phyloP scores from a whole-genome alignment of 2,329 filamentous ascomycete genomes.

The Paraphaeosphaeria sporulosa region DNA sequence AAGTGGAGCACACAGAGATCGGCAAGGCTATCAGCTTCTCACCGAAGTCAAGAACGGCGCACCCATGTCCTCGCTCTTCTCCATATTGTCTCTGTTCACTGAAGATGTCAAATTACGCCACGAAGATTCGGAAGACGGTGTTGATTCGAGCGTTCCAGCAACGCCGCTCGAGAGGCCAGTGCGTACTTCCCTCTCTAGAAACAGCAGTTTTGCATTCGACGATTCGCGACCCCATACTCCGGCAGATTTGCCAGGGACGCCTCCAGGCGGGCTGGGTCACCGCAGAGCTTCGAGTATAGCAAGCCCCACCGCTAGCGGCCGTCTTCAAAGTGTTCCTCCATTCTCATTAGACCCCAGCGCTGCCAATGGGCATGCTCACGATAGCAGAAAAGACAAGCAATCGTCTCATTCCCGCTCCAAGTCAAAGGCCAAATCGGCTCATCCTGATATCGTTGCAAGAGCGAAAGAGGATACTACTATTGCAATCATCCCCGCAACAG shows the following conservation, averaged over 20 bases:
- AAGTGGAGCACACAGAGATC: constrained; percentile 55
- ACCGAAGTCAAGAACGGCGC: constrained; percentile 98
- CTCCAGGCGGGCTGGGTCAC: constrained; percentile 27
- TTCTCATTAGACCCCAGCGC: constrained; percentile 69
- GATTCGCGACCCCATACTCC: constrained; percentile 44
- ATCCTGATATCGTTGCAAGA: constrained; percentile 96
- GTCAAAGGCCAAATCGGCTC: constrained; percentile 74
- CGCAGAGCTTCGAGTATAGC: constrained; percentile 41
- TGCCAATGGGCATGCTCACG: constrained; percentile 29
- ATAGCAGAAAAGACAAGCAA: constrained; percentile 21
- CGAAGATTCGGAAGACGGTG: constrained; percentile 69
- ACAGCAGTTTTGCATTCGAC: constrained; percentile 41
- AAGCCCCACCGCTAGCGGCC: constrained; percentile 46
- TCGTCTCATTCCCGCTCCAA: constrained; percentile 44
- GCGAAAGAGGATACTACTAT: constrained; percentile 97
- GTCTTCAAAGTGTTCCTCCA: constrained; percentile 71
- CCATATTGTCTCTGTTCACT: constrained; percentile 94
- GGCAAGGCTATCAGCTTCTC: constrained; percentile 90
- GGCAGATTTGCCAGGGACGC: constrained; percentile 26
- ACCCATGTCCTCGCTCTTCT: constrained; percentile 98
- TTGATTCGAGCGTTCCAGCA: constrained; percentile 35
- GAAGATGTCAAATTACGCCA: constrained; percentile 86
- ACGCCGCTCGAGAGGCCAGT: constrained; percentile 31
- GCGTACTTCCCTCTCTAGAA: constrained; percentile 33
- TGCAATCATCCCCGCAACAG: constrained; percentile 95